These are phyloP conservation scores for Eutypa lata DNA, from an alignment of 2,329 filamentous ascomycete species.

Conservation along the genomic window DNA sequence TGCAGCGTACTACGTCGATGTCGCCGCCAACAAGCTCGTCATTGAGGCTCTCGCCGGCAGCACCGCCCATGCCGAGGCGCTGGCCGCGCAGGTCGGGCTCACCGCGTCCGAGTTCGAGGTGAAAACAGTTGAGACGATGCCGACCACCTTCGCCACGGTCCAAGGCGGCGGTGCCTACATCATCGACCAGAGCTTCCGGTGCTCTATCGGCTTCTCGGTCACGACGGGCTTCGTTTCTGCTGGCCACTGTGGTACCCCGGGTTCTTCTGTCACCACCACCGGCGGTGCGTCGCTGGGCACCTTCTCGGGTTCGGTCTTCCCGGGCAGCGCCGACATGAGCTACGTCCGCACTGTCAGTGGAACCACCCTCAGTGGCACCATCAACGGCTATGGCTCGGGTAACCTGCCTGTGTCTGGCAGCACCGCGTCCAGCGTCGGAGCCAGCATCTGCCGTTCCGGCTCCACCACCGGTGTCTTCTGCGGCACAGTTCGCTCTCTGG, in stretches of 20 bases:
- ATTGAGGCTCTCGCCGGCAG: slow-evolving; percentile 34
- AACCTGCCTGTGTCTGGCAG: slow-evolving; percentile 34
- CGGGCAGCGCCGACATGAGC: slow-evolving; percentile 36
- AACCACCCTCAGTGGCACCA: slow-evolving; percentile 29
- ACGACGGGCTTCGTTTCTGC: slow-evolving; percentile 38
- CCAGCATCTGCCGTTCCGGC: slow-evolving; percentile 39
- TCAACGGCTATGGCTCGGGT: slow-evolving; percentile 33
- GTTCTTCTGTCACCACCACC: slow-evolving; percentile 29
- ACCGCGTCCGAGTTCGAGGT: slow-evolving; percentile 34
- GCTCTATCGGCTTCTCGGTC: slow-evolving; percentile 39
- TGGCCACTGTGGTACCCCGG: slow-evolving; percentile 35
- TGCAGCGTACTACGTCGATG: slow-evolving; percentile 37
- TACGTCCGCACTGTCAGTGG: slow-evolving; percentile 33
- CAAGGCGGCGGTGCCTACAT: slow-evolving; percentile 36
- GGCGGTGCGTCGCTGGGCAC: slow-evolving; percentile 29
- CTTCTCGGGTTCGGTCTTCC: slow-evolving; percentile 36
- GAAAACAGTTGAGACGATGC: slow-evolving; percentile 28
- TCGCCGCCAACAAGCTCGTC: slow-evolving; percentile 37
- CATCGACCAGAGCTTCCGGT: slow-evolving; percentile 30
- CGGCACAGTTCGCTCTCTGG: slow-evolving; percentile 31
- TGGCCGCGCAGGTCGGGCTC: slow-evolving; percentile 36
- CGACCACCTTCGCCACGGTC: slow-evolving; percentile 32
- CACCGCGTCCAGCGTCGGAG: slow-evolving; percentile 31
- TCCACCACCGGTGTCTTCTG: slow-evolving; percentile 38
- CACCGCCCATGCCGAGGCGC: slow-evolving; percentile 29